A percentile compares a stretch with the other conserved stretches of the same genome.
Conservation (phyloP, 2,329 filamentous ascomycete genomes). For the Pestalotiopsis sp. region DNA sequence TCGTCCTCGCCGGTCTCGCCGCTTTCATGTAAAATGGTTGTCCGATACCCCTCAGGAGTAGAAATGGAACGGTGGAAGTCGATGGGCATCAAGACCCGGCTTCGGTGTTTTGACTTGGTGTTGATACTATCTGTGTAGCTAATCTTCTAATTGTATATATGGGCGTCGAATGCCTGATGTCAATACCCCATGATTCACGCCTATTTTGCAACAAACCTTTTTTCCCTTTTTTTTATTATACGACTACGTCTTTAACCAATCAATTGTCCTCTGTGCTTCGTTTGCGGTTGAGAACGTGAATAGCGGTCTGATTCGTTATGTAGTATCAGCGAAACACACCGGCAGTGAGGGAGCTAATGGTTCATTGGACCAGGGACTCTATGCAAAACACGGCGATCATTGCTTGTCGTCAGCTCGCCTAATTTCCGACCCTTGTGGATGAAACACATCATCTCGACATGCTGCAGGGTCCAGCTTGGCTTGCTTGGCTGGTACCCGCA, state of each 20-base stretch:
- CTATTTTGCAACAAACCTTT: conserved; percentile 10
- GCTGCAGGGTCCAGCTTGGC: background rate
- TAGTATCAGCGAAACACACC: background rate
- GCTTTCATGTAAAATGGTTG: conserved; percentile 55
- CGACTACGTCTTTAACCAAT: background rate
- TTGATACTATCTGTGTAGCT: conserved; percentile 32
- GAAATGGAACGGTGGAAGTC: background rate
- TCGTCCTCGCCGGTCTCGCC: conserved; percentile 56
- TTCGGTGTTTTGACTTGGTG: conserved; percentile 2
- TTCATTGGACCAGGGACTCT: background rate
- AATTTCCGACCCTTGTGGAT: conserved; percentile 12
- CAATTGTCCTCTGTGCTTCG: background rate
- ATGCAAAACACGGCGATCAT: conserved; percentile 2
- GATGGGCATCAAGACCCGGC: background rate
- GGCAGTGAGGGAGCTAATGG: background rate
- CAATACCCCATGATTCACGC: conserved; percentile 11
- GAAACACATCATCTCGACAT: conserved; percentile 10
- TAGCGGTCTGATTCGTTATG: background rate
- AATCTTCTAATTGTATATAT: conserved; percentile 49
- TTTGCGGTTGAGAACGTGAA: background rate
- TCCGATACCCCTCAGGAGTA: conserved; percentile 35
- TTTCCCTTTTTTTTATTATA: background rate
- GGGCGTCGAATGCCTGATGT: conserved; percentile 16
- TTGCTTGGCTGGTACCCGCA: background rate
- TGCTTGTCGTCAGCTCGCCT: background rate